Conservation (phyloP, 192 early-diverging fungal genomes). For the Linderina pennispora region DNA sequence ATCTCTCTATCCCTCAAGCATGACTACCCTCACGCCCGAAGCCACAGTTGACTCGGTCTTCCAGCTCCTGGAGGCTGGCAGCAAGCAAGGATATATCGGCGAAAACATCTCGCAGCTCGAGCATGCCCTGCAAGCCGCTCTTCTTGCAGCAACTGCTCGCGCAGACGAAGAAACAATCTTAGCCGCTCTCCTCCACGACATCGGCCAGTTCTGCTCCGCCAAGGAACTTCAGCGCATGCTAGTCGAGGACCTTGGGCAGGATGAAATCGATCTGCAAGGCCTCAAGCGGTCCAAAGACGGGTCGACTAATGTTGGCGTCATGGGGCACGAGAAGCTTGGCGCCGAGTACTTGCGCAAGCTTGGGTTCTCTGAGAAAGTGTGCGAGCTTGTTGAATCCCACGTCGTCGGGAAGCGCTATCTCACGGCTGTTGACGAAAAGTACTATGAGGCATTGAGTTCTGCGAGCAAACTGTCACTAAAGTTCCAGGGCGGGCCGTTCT, state of each 20-base stretch:
- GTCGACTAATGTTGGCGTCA: slow-evolving; percentile 26
- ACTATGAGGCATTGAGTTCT: slow-evolving; percentile 43
- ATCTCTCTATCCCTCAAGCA: too few relatives aligned
- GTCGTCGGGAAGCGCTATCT: slow-evolving; percentile 55
- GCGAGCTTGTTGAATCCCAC: slow-evolving; percentile 50
- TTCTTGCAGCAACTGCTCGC: slow-evolving; percentile 29
- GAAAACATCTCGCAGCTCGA: slow-evolving; percentile 52
- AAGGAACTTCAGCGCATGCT: slow-evolving; percentile 47
- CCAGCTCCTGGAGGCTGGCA: slow-evolving; percentile 44
- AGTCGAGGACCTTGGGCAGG: slow-evolving; percentile 19
- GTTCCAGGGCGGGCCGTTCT: slow-evolving; percentile 48
- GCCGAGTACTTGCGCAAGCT: slow-evolving; percentile 50
- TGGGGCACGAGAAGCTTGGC: slow-evolving; percentile 52
- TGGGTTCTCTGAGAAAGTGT: slow-evolving; percentile 50
- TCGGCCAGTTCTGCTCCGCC: slow-evolving; percentile 52
- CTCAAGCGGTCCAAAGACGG: slow-evolving; percentile 4
- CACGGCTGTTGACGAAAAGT: slow-evolving; percentile 41
- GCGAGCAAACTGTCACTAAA: slow-evolving; percentile 51
- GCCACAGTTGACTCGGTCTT: slow-evolving; percentile 36
- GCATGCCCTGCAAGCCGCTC: slow-evolving; percentile 51
- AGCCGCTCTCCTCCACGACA: slow-evolving; percentile 53
- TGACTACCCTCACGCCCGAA: too few relatives aligned
- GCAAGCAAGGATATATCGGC: slow-evolving; percentile 50
- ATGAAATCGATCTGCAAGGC: not conserved
- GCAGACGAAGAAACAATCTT: slow-evolving; percentile 49